phyloP scores from a whole-genome alignment of 306 rosid genomes.

The Luffa aegyptiaca region DNA sequence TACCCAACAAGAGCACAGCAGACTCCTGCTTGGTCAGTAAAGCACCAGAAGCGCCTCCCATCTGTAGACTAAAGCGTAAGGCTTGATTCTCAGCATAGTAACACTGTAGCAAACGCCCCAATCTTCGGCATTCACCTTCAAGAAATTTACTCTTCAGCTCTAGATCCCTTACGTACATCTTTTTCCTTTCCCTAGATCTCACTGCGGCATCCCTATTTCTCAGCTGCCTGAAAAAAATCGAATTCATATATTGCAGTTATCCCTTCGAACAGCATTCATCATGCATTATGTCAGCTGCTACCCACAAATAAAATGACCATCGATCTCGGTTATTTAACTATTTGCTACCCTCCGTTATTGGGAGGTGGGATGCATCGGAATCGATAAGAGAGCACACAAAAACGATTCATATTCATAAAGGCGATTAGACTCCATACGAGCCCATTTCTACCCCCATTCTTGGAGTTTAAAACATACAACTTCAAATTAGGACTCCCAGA shows the following conservation, averaged over 20 bases:
- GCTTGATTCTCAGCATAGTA: slow-evolving; percentile 82
- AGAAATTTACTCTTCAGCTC: slow-evolving; percentile 70
- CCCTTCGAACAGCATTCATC: background rate
- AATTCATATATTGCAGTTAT: background rate
- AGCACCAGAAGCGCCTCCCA: slow-evolving; percentile 50
- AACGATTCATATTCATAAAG: background rate
- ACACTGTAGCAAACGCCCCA: slow-evolving; percentile 80
- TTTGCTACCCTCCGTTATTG: background rate
- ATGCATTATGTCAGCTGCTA: background rate
- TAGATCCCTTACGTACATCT: slow-evolving; percentile 51
- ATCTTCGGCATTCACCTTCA: slow-evolving; percentile 82
- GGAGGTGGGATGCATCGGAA: background rate
- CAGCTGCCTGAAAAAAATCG: slow-evolving; percentile 50
- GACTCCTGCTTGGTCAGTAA: slow-evolving; percentile 88
- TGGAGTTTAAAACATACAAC: background rate
- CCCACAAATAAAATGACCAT: background rate
- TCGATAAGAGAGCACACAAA: background rate
- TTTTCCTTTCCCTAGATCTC: slow-evolving; percentile 85
- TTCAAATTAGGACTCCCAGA: background rate
- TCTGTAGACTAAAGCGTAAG: slow-evolving; percentile 58
- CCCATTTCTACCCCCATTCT: background rate
- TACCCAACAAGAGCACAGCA: slow-evolving; percentile 99
- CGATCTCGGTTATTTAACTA: background rate
- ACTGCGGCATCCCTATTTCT: slow-evolving; percentile 93
- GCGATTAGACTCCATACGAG: background rate